A percentile compares a stretch with the other conserved stretches of the same genome.
phyloP scores from a whole-genome alignment of 2,329 filamentous ascomycete genomes.

The Ophiostoma pallidulum region DNA sequence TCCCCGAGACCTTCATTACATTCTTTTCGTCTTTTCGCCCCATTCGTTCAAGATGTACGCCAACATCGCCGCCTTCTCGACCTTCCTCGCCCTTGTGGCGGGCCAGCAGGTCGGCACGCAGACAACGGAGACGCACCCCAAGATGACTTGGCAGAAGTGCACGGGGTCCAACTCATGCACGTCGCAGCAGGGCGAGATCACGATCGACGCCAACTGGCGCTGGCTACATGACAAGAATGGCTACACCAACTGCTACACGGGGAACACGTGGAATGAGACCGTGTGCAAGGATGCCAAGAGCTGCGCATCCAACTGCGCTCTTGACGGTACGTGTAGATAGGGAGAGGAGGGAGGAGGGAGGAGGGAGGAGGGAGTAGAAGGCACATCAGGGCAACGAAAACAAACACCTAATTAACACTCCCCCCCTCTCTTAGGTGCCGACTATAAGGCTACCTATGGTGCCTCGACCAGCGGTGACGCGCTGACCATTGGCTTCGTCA shows the following conservation, averaged over 20 bases:
- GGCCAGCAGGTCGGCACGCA: conserved; percentile 40
- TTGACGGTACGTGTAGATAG: conserved; percentile 36
- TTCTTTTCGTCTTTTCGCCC: neutral
- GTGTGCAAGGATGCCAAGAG: conserved; percentile 38
- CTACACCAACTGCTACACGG: conserved; percentile 41
- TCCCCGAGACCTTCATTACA: conserved; percentile 1
- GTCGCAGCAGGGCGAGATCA: conserved; percentile 37
- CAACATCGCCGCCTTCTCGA: conserved; percentile 29
- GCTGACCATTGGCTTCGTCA: conserved; percentile 40
- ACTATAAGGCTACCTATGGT: conserved; percentile 43
- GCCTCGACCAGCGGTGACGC: conserved; percentile 39
- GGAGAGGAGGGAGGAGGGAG: neutral
- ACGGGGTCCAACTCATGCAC: conserved; percentile 37
- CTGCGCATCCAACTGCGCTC: conserved; percentile 46
- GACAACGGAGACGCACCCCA: conserved; percentile 39
- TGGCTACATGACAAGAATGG: conserved; percentile 42
- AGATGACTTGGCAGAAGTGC: conserved; percentile 43
- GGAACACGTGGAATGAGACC: conserved; percentile 36
- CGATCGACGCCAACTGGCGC: conserved; percentile 49
- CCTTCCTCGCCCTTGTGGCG: conserved; percentile 32
- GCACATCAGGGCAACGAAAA: too few relatives aligned
- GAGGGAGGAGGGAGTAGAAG: neutral
- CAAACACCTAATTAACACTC: too few relatives aligned
- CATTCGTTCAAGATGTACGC: conserved; percentile 11
- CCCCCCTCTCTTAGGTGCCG: too few relatives aligned